Evolutionary conservation across 2,329 filamentous ascomycete species (phyloP).

Genomic region (Lecanicillium sp.): DNA sequence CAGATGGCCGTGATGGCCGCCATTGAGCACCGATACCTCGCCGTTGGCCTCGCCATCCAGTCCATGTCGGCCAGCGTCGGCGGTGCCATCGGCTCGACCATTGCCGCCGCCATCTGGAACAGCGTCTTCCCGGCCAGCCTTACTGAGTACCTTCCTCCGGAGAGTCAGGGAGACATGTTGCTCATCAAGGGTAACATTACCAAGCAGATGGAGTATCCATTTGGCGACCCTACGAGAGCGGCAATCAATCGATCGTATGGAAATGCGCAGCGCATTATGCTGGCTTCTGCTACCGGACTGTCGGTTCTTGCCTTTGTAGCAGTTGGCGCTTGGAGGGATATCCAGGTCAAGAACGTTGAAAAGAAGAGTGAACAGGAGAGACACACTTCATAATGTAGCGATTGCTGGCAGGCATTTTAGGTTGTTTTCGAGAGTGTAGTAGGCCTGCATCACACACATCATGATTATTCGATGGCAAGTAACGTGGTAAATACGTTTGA

Average conservation of each 20-base stretch:
- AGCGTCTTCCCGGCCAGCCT: constrained; percentile 1
- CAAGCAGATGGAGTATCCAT: constrained; percentile 1
- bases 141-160: not conserved
- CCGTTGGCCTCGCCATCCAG: constrained; percentile 1
- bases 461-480: no score
- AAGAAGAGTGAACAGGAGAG: no score
- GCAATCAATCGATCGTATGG: constrained; percentile 3
- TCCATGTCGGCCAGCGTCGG: constrained; percentile 1
- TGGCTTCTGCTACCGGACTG: not conserved
- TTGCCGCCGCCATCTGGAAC: constrained; percentile 4
- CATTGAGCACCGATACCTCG: constrained; percentile 30
- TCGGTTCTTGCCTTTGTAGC: constrained; percentile 1
- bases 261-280: constrained; percentile 5
- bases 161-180: not conserved
- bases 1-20: constrained; percentile 53
- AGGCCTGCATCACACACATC: no score
- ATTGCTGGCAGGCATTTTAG: no score
- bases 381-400: no score
- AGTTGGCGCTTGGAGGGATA: constrained; percentile 3
- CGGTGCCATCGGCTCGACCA: constrained; percentile 4
- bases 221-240: not conserved
- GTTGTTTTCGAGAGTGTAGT: no score
- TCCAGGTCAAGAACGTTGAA: constrained; percentile 5
- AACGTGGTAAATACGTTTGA: not conserved
- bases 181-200: not conserved